A percentile compares a stretch with the other conserved stretches of the same genome.
Conservation (phyloP, 78 protist genomes). For the Trichosphaerium sp. region DNA sequence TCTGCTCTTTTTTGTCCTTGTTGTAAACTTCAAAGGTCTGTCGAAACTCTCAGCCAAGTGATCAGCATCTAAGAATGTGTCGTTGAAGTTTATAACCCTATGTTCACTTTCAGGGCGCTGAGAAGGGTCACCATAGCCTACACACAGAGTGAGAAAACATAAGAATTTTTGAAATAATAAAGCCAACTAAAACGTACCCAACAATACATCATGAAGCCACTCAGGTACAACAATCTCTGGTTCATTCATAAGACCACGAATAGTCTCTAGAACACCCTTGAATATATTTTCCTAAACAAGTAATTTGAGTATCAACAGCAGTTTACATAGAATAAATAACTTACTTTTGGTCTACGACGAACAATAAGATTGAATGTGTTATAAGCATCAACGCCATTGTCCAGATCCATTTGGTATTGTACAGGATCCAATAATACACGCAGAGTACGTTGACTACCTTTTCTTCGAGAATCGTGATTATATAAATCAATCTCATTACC, state of each 20-base stretch:
- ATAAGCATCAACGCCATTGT: slow-evolving; percentile 11
- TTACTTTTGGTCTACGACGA: slow-evolving; percentile 78
- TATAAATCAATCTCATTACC: slow-evolving; percentile 1
- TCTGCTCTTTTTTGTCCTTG: neutral
- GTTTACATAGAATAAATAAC: slow-evolving; percentile 28
- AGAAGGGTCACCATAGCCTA: slow-evolving; percentile 15
- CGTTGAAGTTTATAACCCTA: slow-evolving; percentile 64
- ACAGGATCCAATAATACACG: slow-evolving; percentile 56
- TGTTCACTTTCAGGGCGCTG: neutral
- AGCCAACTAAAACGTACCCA: too few species aligned
- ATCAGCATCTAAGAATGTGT: slow-evolving; percentile 59
- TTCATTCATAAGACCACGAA: slow-evolving; percentile 55
- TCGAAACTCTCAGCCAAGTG: slow-evolving; percentile 52
- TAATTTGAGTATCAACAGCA: neutral
- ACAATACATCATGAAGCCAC: slow-evolving; percentile 76
- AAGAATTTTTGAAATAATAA: too few species aligned
- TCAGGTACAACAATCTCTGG: slow-evolving; percentile 59
- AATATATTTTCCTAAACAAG: slow-evolving; percentile 68
- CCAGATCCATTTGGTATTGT: slow-evolving; percentile 52
- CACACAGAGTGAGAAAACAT: too few species aligned
- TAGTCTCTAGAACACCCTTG: slow-evolving; percentile 82
- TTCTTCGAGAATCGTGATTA: neutral
- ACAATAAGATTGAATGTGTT: slow-evolving; percentile 66
- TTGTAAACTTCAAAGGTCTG: neutral
- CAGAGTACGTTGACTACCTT: slow-evolving; percentile 1